Evolutionary conservation across 176 grass and related monocot species (phyloP).

Genomic region (Themeda triandra): DNA sequence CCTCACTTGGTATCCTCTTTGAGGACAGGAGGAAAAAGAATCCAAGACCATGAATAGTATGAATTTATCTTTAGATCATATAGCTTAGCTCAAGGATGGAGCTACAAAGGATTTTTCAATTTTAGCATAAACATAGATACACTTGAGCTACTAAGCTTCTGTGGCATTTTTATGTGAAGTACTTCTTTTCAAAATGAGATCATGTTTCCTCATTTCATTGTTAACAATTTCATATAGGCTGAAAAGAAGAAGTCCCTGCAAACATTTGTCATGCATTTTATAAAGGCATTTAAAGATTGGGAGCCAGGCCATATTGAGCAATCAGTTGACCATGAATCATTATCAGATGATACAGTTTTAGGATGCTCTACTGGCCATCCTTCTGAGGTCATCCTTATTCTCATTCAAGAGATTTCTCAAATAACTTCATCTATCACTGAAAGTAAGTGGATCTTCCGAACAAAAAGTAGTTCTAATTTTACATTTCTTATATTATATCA

Average conservation of each 20-base stretch:
- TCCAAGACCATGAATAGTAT: conserved; percentile 3
- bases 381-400: conserved; percentile 92
- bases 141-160: background rate
- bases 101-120: background rate
- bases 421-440: conserved; percentile 71
- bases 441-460: conserved; percentile 62
- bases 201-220: conserved; percentile 22
- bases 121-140: background rate
- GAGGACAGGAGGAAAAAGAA: conserved; percentile 1
- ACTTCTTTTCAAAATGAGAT: background rate
- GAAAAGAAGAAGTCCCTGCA: conserved; percentile 91
- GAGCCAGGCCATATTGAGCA: conserved; percentile 53
- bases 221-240: conserved; percentile 64
- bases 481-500: conserved; percentile 9
- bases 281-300: conserved; percentile 91
- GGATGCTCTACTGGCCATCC: conserved; percentile 92
- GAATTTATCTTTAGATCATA: conserved; percentile 1
- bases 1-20: conserved; percentile 8
- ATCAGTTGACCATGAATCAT: conserved; percentile 38
- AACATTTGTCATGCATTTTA: conserved; percentile 84
- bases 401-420: conserved; percentile 78
- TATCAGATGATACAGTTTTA: conserved; percentile 61
- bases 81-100: conserved; percentile 9
- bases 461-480: background rate
- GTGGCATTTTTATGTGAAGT: background rate